These are phyloP conservation scores for Heliamphora pulchella DNA, from an alignment of 179 eudicot species.

Conservation along the genomic window DNA sequence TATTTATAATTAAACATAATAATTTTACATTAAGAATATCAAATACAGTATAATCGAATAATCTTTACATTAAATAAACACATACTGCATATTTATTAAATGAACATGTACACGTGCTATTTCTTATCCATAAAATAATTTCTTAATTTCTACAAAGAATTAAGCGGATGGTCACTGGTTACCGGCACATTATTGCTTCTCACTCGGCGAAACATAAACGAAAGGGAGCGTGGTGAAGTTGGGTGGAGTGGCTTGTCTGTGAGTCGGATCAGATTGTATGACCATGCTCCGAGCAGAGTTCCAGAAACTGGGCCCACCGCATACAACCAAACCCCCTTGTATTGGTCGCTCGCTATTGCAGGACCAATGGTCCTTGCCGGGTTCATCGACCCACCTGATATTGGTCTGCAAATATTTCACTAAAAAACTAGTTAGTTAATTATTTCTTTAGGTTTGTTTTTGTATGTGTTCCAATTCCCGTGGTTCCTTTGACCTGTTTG, in stretches of 20 bases:
- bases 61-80: too few relatives aligned
- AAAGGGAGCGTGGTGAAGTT: constrained; percentile 20
- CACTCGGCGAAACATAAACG: constrained; percentile 20
- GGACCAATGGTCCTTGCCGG: constrained; percentile 69
- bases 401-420: constrained; percentile 40
- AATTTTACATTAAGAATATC: too few relatives aligned
- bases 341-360: constrained; percentile 52
- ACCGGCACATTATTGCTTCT: constrained; percentile 24
- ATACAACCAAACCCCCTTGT: constrained; percentile 60
- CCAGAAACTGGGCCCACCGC: constrained; percentile 49
- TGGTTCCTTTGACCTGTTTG: too few relatives aligned
- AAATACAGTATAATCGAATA: too few relatives aligned
- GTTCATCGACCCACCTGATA: constrained; percentile 86
- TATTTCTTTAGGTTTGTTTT: too few relatives aligned
- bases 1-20: too few relatives aligned
- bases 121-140: too few relatives aligned
- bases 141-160: too few relatives aligned
- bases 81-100: too few relatives aligned
- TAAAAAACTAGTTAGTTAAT: neutral
- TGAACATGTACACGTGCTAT: too few relatives aligned
- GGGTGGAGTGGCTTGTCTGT: constrained; percentile 31
- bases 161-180: too few relatives aligned
- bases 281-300: constrained; percentile 47
- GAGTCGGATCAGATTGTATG: constrained; percentile 42
- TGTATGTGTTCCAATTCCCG: too few relatives aligned